Evolutionary conservation across 2,329 filamentous ascomycete species (phyloP), one percentile per base, ranked within the genome.

Genomic region (Nannizziopsis arthrosporioides): DNA sequence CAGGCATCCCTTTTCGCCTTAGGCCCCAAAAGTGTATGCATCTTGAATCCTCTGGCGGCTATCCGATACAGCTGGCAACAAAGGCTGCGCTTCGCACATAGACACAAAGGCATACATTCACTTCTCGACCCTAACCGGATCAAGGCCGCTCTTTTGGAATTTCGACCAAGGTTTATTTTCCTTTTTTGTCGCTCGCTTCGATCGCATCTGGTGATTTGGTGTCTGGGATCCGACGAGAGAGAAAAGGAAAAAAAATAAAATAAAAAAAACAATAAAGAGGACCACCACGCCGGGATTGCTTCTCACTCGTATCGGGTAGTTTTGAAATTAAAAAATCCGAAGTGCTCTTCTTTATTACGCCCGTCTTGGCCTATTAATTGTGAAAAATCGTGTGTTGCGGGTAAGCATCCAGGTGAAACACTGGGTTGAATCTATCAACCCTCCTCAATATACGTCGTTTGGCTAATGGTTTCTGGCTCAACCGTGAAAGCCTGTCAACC

Each of bases 381-480:
- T 27, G n/a, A n/a, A n/a, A n/a, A n/a, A n/a, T n/a, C n/a, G 22
- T 27, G 22, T 27, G 22, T 27, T 27, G 22, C 4, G 22, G 22
- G 22, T 27, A 27, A 27, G 22, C 38, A 40, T 40, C 11, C 27
- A 22, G 32, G 30, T 32, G 11, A 19, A 42, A 34, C 38, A 41
- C 27, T 32, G 44, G 15, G 44, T 30, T 17, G 12, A 15, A 39
- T 37, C 2, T 27, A 3, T 47, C 44, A 22, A 14, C 39, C 18
- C 37, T 18, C 15, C 18, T 41, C 38, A 39, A 15, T 17, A 37
- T 37, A 14, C 9, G 22, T 27, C 22, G 22, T 43, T 15, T 43
- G 41, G 41, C 31, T 43, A 35, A 15, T 15, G 41, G 41, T 43
- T 35, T 43, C 41, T 12, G 41, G 41, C 22, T 44, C 34, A 37